These are phyloP conservation scores for Pelargonium nanum DNA, from an alignment of 345 rosid species.

Conservation along the genomic window DNA sequence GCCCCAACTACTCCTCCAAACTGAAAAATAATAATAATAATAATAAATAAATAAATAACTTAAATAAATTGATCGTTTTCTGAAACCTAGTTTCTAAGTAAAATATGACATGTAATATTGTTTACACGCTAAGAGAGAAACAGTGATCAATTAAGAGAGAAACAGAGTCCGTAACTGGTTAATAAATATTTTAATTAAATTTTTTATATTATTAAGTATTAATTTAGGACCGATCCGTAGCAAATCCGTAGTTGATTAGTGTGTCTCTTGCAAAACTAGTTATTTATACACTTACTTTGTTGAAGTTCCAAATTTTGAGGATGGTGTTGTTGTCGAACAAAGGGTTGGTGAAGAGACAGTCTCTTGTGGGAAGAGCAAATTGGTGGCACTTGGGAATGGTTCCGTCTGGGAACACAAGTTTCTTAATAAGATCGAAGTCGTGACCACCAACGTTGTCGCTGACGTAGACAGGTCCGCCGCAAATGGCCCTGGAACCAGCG, in stretches of 20 bases:
- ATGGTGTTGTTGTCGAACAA: slow-evolving; percentile 58
- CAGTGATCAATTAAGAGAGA: too few relatives aligned
- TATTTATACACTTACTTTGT: too few relatives aligned
- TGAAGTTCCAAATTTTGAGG: slow-evolving; percentile 85
- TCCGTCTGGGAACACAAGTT: slow-evolving; percentile 67
- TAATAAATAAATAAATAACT: too few relatives aligned
- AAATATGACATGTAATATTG: too few relatives aligned
- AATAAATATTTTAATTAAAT: too few relatives aligned
- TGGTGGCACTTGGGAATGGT: slow-evolving; percentile 68
- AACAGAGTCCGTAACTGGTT: too few relatives aligned
- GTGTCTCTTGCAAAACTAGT: background rate
- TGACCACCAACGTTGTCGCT: slow-evolving; percentile 70
- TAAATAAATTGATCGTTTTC: too few relatives aligned
- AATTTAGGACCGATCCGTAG: too few relatives aligned
- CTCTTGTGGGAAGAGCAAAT: slow-evolving; percentile 75
- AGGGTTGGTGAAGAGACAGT: slow-evolving; percentile 77
- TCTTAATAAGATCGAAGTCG: slow-evolving; percentile 59
- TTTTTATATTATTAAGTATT: too few relatives aligned
- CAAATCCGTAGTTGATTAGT: too few relatives aligned
- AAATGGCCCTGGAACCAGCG: slow-evolving; percentile 77
- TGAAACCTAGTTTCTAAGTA: too few relatives aligned
- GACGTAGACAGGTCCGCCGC: slow-evolving; percentile 77
- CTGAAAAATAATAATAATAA: slow-evolving; percentile 19
- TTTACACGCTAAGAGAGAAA: too few relatives aligned
- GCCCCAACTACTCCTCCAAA: slow-evolving; percentile 83